Evolutionary conservation across 768 basidiomycete genomes (phyloP).

Genomic region (Hortiboletus campestris): DNA sequence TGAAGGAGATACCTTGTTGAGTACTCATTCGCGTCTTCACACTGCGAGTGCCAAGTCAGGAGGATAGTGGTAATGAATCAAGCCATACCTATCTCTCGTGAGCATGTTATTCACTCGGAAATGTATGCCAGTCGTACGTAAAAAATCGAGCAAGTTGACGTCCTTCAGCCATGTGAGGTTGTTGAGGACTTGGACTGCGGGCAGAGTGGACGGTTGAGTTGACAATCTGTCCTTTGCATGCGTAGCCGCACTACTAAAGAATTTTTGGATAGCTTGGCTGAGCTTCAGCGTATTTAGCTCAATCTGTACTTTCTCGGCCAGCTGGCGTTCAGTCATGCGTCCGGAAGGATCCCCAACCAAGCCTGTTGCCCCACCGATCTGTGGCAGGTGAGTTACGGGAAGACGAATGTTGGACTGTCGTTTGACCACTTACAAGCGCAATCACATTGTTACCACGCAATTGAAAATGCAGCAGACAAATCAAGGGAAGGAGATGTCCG

Average conservation of each 20-base stretch:
- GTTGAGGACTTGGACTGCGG: slow-evolving; percentile 48
- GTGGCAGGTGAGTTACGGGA: slow-evolving; percentile 3
- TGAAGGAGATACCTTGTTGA: slow-evolving; percentile 92
- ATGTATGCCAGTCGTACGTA: slow-evolving; percentile 76
- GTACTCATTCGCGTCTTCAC: slow-evolving; percentile 78
- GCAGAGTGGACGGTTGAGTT: slow-evolving; percentile 3
- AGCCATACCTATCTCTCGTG: slow-evolving; percentile 75
- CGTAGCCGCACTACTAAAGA: slow-evolving; percentile 63
- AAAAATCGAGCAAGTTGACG: slow-evolving; percentile 77
- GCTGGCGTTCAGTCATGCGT: slow-evolving; percentile 73
- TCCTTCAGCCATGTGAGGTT: slow-evolving; percentile 78
- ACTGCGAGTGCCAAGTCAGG: slow-evolving; percentile 40
- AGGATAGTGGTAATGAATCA: background rate
- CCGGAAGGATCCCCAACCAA: slow-evolving; percentile 98
- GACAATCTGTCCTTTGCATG: slow-evolving; percentile 51
- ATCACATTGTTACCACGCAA: slow-evolving; percentile 80
- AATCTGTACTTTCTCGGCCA: slow-evolving; percentile 58
- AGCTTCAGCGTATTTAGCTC: slow-evolving; percentile 65
- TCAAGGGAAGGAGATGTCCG: slow-evolving; percentile 87
- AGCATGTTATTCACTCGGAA: slow-evolving; percentile 89
- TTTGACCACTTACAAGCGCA: slow-evolving; percentile 63
- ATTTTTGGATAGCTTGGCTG: slow-evolving; percentile 59
- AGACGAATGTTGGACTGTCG: background rate
- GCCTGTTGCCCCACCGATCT: slow-evolving; percentile 97
- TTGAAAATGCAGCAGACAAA: slow-evolving; percentile 86